Evolutionary conservation across 148 eudicot genomes (phyloP), one percentile per base, ranked within the genome.

Genomic region (Simmondsia chinensis): DNA sequence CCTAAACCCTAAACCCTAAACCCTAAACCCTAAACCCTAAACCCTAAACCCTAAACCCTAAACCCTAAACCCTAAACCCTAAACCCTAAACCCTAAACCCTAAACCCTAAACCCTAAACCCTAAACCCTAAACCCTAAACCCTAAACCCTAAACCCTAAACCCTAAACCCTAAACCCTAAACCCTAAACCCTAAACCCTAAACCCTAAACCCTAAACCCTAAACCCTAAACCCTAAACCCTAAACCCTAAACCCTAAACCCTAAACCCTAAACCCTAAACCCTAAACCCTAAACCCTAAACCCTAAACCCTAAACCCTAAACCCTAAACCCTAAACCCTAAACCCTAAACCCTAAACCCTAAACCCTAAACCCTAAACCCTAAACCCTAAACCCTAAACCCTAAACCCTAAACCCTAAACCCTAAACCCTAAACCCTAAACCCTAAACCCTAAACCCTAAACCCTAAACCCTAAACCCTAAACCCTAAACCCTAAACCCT

Each of bases 361-460:
- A 28, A 36, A 36, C 40, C 40, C 40, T 36, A 36, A 36, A 36
- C 40, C 40, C 40, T 36, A 36, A 36, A 36, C 40, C 40, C 40
- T 36, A 36, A 46, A 46, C 50, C 50, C 20, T 36, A 36, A 36
- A 36, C 40, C 40, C 18, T n/a, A 36, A 36, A 12, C 40, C 40
- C 17, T 13, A 36, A 36, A 17, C 40, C 40, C 17, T 13, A 36
- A 36, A 17, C 40, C 40, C 17, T 13, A 36, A 36, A 17, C 40
- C 40, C 17, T 13, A 36, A 36, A 17, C 40, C 40, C 17, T 13
- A 36, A 36, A 17, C 40, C 50, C 33, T 27, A 46, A 46, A 30
- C 50, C 50, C 33, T 27, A 46, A 46, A 30, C 50, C 50, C 20
- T 27, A 46, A 46, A 30, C 50, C 50, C 33, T 27, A 46, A 46